Percentiles rank a stretch among this genome's conserved stretches.
Conservation (phyloP, 805 yeast species). For the Saccharomycopsis javanensis region DNA sequence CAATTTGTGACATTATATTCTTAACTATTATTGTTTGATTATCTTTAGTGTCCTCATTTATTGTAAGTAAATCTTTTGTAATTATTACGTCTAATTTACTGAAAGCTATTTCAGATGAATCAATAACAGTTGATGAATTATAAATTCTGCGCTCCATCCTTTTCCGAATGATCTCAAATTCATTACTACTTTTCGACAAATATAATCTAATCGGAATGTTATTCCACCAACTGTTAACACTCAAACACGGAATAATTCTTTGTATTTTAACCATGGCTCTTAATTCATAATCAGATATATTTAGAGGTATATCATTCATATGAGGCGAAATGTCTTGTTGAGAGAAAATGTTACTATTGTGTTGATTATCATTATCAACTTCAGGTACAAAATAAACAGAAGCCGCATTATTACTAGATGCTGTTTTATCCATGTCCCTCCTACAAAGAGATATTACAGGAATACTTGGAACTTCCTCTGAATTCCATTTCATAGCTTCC, state of each 20-base stretch:
- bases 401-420: neutral
- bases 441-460: neutral
- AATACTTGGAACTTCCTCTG: neutral
- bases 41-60: neutral
- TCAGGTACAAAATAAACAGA: neutral
- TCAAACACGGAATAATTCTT: conserved; percentile 27
- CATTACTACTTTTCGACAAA: conserved; percentile 34
- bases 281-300: neutral
- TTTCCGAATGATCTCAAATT: conserved; percentile 28
- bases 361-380: neutral
- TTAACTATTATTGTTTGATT: neutral
- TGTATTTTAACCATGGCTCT: neutral
- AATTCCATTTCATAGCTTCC: neutral
- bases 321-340: neutral
- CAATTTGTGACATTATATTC: neutral
- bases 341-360: conserved; percentile 1
- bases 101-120: neutral
- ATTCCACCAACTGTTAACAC: conserved; percentile 42
- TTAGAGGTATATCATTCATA: neutral
- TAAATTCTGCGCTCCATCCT: conserved; percentile 1
- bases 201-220: conserved; percentile 41
- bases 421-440: neutral
- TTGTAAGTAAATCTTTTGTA: neutral
- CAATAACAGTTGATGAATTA: neutral
- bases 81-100: neutral